These are phyloP conservation scores for Corynascus novoguineensis DNA, from an alignment of 495 filamentous ascomycete species.

Conservation along the genomic window DNA sequence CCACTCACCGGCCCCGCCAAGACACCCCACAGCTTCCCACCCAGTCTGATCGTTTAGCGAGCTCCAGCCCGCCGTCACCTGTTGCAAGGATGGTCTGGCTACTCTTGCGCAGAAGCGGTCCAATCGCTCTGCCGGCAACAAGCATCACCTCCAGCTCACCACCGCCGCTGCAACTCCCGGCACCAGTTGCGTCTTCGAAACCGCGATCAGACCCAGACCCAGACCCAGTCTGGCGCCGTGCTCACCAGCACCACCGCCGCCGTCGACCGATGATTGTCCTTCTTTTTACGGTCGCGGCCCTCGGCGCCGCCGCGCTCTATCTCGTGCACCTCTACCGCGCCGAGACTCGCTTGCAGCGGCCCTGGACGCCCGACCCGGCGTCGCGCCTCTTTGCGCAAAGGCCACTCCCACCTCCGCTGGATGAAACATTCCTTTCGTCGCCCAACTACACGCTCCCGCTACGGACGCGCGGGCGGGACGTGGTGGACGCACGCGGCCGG, in stretches of 20 bases:
- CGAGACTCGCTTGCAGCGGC: conserved; percentile 35
- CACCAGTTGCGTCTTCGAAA: background rate
- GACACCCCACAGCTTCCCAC: background rate
- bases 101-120: background rate
- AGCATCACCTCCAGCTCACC: background rate
- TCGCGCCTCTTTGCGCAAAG: conserved; percentile 38
- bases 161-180: background rate
- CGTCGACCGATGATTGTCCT: conserved; percentile 17
- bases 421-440: conserved; percentile 36
- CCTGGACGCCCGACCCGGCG: conserved; percentile 39
- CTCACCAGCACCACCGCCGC: conserved; percentile 2
- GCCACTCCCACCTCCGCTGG: conserved; percentile 37
- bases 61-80: background rate
- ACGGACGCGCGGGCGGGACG: conserved; percentile 46
- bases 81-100: background rate
- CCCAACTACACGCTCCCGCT: conserved; percentile 42
- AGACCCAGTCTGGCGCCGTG: no score
- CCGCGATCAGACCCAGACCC: no score
- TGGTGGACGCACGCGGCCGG: conserved; percentile 48
- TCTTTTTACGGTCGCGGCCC: conserved; percentile 22
- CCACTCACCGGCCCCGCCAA: background rate
- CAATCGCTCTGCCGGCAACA: background rate
- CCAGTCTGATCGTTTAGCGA: background rate
- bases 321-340: conserved; percentile 34
- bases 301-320: conserved; percentile 30